A percentile compares a stretch with the other conserved stretches of the same genome.
Conservation (phyloP, 306 rosid genomes). For the apple (Malus domestica) region ASM211411v1 NC_041803.1:5819501-5820000, state of each 20-base stretch:
- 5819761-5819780: constrained; percentile 53
- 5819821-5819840: constrained; percentile 29
- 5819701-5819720: constrained; percentile 35
- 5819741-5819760: constrained; percentile 35
- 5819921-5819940: constrained; percentile 19
- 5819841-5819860: constrained; percentile 21
- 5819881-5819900: constrained; percentile 19
- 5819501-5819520: neutral
- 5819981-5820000: neutral
- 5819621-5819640: neutral
- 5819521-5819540: neutral
- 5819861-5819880: constrained; percentile 29
- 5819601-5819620: no score
- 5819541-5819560: neutral
- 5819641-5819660: neutral
- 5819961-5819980: neutral
- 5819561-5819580: no score
- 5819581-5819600: neutral
- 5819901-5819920: neutral
- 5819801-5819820: constrained; percentile 42
- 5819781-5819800: constrained; percentile 38
- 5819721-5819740: constrained; percentile 48
- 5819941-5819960: neutral
- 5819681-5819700: constrained; percentile 28
- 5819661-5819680: constrained; percentile 14